Base-by-base conservation (phyloP, 2,329 filamentous ascomycete species). In the Tolypocladium tropicale region DNA sequence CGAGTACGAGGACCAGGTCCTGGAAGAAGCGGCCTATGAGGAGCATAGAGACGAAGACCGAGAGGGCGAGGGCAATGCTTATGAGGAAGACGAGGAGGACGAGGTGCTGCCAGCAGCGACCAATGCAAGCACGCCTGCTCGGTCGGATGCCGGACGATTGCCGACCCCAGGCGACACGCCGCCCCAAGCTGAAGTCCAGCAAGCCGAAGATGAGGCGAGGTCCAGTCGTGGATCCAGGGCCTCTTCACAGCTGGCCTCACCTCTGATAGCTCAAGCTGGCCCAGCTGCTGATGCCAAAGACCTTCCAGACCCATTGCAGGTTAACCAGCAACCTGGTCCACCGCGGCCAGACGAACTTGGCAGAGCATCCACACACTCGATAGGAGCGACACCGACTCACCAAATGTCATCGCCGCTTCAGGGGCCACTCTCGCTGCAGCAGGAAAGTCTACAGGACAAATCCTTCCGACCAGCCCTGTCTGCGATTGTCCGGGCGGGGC, bases 401-500 rank as follows among this genome's bases (percentile, higher is more conserved):
- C 71, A 72, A 52, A 61, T 72, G 49, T 73, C 72, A 11, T 74
- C 72, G 1, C 71, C 71, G 2, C 57, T 66, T 9, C 68, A 72
- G 55, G 67, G 71, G 14, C 65, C 67, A 11, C 65, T 66, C 46
- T 69, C 70, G 4, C 32, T 68, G 9, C 61, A 58, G 21, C 66
- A 65, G 6, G 70, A 73, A 49, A 51, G 57, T 4, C 50, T 59
- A 23, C 58, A 61, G 6, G 67, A 70, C 14, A 67, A 66, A 41
- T 67, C 64, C 2, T 58, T 62, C 16, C 74, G 78, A 10, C 76
- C 78, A 30, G 72, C 70, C 6, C 69, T 84, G 0, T 83, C 80
- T 6, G 80, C 81, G 2, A 83, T 83, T 37, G 77, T 84, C n/a
- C 74, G 80, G 50, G 81, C 76, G 30, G 81, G 80, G 3, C 73